Conservation (phyloP, 257 asterid genomes). For the Scutellaria galericulata region DNA sequence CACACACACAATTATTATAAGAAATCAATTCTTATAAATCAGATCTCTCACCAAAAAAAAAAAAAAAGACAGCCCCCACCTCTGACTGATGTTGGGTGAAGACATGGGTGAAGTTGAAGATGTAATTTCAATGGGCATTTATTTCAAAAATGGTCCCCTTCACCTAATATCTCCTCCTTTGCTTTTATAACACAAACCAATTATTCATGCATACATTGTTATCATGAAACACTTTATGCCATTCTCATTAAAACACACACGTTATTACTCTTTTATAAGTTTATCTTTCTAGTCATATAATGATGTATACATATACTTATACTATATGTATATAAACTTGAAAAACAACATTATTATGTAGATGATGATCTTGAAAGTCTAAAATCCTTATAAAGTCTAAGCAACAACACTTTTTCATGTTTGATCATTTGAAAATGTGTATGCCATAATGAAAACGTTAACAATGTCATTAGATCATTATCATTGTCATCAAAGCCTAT, state of each 20-base stretch:
- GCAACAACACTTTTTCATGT: conserved; percentile 11
- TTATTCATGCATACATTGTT: conserved; percentile 35
- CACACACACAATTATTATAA: too few relatives aligned
- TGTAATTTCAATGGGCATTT: conserved; percentile 22
- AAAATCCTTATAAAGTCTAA: conserved; percentile 10
- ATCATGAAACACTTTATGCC: conserved; percentile 39
- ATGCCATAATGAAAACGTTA: neutral
- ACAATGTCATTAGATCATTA: too few relatives aligned
- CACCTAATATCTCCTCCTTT: conserved; percentile 3
- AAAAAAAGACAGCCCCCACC: too few relatives aligned
- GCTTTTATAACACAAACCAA: conserved; percentile 27
- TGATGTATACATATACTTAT: neutral
- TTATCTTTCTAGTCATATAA: neutral
- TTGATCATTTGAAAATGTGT: neutral
- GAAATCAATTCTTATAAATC: too few relatives aligned
- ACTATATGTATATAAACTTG: neutral
- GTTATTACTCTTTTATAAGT: conserved; percentile 6
- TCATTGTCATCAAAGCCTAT: too few relatives aligned
- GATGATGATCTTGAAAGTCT: conserved; percentile 21
- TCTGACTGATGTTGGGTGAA: neutral
- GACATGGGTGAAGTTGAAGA: neutral
- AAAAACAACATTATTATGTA: conserved; percentile 16
- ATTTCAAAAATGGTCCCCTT: conserved; percentile 37
- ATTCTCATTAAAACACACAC: conserved; percentile 16
- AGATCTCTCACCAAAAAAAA: too few relatives aligned